phyloP scores from a whole-genome alignment of 2,329 filamentous ascomycete species.

The Albifimbria verrucaria region DNA sequence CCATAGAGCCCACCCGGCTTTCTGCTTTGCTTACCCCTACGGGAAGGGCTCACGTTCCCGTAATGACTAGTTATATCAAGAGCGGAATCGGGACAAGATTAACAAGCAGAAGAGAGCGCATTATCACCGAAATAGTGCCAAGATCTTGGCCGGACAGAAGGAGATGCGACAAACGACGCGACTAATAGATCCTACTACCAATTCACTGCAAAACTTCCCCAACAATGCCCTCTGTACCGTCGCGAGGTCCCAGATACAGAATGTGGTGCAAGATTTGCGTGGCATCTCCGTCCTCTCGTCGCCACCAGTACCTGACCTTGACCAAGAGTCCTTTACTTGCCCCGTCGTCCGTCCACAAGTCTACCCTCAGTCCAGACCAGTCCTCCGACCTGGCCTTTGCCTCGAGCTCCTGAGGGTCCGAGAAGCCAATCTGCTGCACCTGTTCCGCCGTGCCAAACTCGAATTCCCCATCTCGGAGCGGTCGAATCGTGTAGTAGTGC shows the following conservation, averaged over 20 bases:
- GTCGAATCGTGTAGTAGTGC: slow-evolving; percentile 5
- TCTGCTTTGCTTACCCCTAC: no score
- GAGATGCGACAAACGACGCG: no score
- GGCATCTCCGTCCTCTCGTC: slow-evolving; percentile 13
- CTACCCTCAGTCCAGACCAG: slow-evolving; percentile 25
- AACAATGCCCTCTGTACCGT: slow-evolving; percentile 9
- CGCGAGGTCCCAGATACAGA: slow-evolving; percentile 6
- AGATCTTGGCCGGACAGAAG: no score
- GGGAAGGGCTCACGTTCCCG: no score
- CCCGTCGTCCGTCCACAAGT: slow-evolving; percentile 20
- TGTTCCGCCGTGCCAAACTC: slow-evolving; percentile 12
- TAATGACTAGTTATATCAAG: no score
- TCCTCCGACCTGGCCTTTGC: slow-evolving; percentile 10
- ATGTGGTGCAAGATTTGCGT: slow-evolving; percentile 17
- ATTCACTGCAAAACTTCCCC: no score
- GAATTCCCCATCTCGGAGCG: neutral
- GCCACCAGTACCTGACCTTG: slow-evolving; percentile 29
- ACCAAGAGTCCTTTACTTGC: slow-evolving; percentile 12
- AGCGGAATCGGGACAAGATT: no score
- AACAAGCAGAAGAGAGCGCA: no score
- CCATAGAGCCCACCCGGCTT: no score
- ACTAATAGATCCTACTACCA: no score
- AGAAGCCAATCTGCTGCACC: slow-evolving; percentile 10
- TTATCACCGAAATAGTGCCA: no score
- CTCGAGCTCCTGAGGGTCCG: slow-evolving; percentile 8